Evolutionary conservation across 2,329 filamentous ascomycete species (phyloP).

Genomic region (Lasiodiplodia citricola): DNA sequence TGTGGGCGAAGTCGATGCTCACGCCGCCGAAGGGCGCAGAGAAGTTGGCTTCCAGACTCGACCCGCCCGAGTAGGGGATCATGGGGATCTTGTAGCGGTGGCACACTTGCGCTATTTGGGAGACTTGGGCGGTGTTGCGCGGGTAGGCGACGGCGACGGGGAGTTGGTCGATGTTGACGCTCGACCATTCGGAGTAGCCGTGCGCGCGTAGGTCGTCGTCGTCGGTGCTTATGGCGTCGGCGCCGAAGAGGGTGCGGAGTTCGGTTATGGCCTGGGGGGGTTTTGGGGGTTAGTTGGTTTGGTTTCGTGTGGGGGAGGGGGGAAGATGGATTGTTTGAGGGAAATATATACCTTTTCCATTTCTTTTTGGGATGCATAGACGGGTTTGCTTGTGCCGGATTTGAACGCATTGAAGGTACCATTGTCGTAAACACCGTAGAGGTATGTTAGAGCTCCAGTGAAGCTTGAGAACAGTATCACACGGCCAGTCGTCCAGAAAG

Average conservation of each 20-base stretch:
- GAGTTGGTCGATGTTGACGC: conserved; percentile 67
- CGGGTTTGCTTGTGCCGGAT: conserved; percentile 38
- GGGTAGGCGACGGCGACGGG: conserved; percentile 71
- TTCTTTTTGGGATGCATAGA: conserved; percentile 56
- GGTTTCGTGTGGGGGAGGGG: background rate
- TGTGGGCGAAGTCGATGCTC: conserved; percentile 85
- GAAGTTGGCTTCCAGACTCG: conserved; percentile 88
- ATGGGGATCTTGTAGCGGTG: conserved; percentile 81
- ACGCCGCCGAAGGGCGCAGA: conserved; percentile 85
- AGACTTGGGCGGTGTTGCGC: conserved; percentile 67
- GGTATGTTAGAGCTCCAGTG: conserved; percentile 59
- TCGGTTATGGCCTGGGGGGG: conserved; percentile 60
- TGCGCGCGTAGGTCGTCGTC: conserved; percentile 67
- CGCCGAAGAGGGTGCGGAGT: conserved; percentile 57
- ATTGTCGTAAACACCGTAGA: conserved; percentile 54
- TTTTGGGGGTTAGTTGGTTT: background rate
- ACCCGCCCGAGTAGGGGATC: conserved; percentile 83
- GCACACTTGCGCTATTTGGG: conserved; percentile 71
- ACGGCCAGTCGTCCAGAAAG: conserved; percentile 55
- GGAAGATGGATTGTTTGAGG: background rate
- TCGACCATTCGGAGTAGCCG: conserved; percentile 74
- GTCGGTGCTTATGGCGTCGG: conserved; percentile 67
- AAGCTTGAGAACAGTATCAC: conserved; percentile 56
- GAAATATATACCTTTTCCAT: conserved; percentile 60
- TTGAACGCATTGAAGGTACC: conserved; percentile 36